A percentile compares a stretch with the other conserved stretches of the same genome.
These are phyloP conservation scores for Chalciporus pseudorubinellus DNA, from an alignment of 768 basidiomycete species.

Conservation along the genomic window DNA sequence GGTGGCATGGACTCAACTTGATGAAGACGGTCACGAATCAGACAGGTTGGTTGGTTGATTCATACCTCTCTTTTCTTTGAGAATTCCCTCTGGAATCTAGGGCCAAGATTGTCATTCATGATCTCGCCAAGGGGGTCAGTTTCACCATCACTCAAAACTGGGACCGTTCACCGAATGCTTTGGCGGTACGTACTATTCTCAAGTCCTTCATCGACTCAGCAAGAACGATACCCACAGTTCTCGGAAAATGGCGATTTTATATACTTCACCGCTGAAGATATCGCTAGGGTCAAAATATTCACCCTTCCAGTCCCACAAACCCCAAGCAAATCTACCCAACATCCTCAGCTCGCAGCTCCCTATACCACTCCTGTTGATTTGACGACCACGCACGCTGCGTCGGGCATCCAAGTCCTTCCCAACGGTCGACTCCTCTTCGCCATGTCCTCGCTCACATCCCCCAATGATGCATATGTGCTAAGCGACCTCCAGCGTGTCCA, in stretches of 20 bases:
- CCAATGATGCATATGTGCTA: slow-evolving; percentile 77
- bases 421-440: slow-evolving; percentile 67
- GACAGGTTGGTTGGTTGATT: slow-evolving; percentile 52
- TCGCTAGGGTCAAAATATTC: slow-evolving; percentile 75
- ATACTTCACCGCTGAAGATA: slow-evolving; percentile 75
- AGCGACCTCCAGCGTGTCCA: slow-evolving; percentile 45
- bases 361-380: slow-evolving; percentile 57
- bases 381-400: slow-evolving; percentile 55
- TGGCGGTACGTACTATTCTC: slow-evolving; percentile 11
- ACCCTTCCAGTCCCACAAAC: slow-evolving; percentile 64
- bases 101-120: slow-evolving; percentile 76
- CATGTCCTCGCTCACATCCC: slow-evolving; percentile 69
- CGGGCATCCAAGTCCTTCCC: slow-evolving; percentile 60
- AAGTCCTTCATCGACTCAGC: background rate
- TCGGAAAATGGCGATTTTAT: slow-evolving; percentile 65
- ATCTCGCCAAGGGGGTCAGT: slow-evolving; percentile 62
- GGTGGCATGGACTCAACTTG: slow-evolving; percentile 86
- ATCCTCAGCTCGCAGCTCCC: slow-evolving; percentile 41
- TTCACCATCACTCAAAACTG: slow-evolving; percentile 78
- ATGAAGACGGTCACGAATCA: slow-evolving; percentile 85
- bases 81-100: slow-evolving; percentile 34
- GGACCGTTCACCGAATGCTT: slow-evolving; percentile 67
- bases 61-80: background rate
- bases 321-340: slow-evolving; percentile 50
- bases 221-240: slow-evolving; percentile 47